phyloP scores from a whole-genome alignment of 1,284 basidiomycete species.

The Agaricales sp. region DNA sequence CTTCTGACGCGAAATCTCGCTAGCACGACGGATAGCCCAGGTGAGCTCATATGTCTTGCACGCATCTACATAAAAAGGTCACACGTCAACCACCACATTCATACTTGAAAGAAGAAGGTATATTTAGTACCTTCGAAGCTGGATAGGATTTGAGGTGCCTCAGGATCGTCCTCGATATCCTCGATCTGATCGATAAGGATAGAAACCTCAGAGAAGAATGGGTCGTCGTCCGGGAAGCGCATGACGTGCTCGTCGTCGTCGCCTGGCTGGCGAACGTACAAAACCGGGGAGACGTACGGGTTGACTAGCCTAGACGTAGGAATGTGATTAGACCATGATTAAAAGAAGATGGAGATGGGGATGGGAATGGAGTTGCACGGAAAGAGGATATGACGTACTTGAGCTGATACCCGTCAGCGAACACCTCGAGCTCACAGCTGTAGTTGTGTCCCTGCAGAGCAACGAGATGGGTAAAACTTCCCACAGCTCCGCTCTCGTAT shows the following conservation, averaged over 20 bases:
- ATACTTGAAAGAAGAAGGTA: slow-evolving; percentile 2
- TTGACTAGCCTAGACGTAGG: slow-evolving; percentile 60
- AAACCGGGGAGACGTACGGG: slow-evolving; percentile 76
- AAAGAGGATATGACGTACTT: slow-evolving; percentile 35
- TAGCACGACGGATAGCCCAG: slow-evolving; percentile 77
- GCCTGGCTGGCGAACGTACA: slow-evolving; percentile 78
- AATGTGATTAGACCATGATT: neutral
- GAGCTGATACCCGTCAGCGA: slow-evolving; percentile 79
- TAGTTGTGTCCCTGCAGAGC: slow-evolving; percentile 87
- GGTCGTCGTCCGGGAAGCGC: slow-evolving; percentile 78
- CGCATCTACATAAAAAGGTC: slow-evolving; percentile 48
- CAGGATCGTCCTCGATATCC: slow-evolving; percentile 65
- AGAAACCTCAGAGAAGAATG: slow-evolving; percentile 86
- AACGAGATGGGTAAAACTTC: slow-evolving; percentile 80
- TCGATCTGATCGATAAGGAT: slow-evolving; percentile 79
- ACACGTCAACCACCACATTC: too few relatives aligned
- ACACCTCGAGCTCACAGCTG: slow-evolving; percentile 88
- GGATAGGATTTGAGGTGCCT: slow-evolving; percentile 61
- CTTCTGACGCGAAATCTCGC: slow-evolving; percentile 42
- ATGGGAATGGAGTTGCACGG: slow-evolving; percentile 2
- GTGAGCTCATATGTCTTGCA: slow-evolving; percentile 82
- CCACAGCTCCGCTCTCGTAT: slow-evolving; percentile 87
- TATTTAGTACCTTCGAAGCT: slow-evolving; percentile 51
- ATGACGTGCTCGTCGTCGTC: slow-evolving; percentile 76
- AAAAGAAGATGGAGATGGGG: neutral